Evolutionary conservation across 441 rosid genomes (phyloP), one percentile per base, ranked within the genome.

Genomic region (Pelargonium australe): DNA sequence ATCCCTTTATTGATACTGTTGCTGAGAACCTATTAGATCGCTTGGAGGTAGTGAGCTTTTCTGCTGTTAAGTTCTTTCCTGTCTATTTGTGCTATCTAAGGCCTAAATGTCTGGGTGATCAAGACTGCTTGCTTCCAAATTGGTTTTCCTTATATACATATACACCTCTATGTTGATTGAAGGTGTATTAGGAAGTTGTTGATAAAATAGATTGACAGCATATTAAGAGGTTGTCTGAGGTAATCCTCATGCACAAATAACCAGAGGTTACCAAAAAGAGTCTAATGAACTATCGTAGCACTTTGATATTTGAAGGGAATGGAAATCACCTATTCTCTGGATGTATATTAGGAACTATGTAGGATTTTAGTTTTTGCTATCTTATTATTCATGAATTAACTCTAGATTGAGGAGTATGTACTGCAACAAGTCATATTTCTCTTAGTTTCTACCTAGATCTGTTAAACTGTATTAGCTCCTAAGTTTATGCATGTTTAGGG

Each of bases 1-100:
- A 95, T 76, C 76, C 87, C 13, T 86, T 92, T 71, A 75, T 88
- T n/a, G 87, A 90, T 66, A 87, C 96, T 65, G 99, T 92, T 75
- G 98, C 99, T 6, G 97, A 92, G 70, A 92, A 92, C 81, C 76
- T 95, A 0, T 69, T 90, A 74, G 99, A 95, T 77, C 97, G 98
- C 66, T 77, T 95, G 81, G 90, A 92, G 97, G 99, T 90, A 73
- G 0, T n/a, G 11, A 43, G 16, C 64, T 17, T 63, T 5, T 23
- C 1, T 58, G 16, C 63, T 9, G 10, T 63, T 62, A 65, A 41
- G 51, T 44, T 65, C 19, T 40, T 14, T 64, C 53, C 7, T 40
- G 28, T 41, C 53, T 9, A 40, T 64, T 64, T 60, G 14, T 60
- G 14, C 3, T 43, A 64, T 14, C 11, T 37, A 9, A 40, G 13